Percentiles rank a stretch among this genome's conserved stretches.
These are phyloP conservation scores for Endogone sp. DNA, from an alignment of 192 early-diverging fungal species.

Conservation along the genomic window DNA sequence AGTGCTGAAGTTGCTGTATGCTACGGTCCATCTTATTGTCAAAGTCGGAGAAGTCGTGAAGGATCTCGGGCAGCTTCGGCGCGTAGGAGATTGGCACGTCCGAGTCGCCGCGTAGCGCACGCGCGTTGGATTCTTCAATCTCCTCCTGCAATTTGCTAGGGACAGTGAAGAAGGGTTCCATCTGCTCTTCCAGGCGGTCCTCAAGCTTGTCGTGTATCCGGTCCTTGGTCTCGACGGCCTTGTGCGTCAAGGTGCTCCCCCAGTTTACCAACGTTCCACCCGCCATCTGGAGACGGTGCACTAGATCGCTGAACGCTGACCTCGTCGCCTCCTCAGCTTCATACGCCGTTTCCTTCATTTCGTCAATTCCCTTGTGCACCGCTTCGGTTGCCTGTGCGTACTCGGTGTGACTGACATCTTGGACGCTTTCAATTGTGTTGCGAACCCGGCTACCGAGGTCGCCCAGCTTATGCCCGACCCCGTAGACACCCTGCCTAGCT, in stretches of 20 bases:
- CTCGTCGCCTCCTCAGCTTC: neutral
- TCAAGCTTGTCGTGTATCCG: constrained; percentile 6
- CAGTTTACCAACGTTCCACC: neutral
- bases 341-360: neutral
- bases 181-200: constrained; percentile 10
- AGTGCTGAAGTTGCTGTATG: constrained; percentile 2
- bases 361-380: neutral
- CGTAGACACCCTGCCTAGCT: neutral
- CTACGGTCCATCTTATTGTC: neutral
- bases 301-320: neutral
- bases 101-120: constrained; percentile 4
- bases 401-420: constrained; percentile 10
- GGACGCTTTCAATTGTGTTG: constrained; percentile 5
- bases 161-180: constrained; percentile 8
- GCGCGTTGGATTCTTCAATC: constrained; percentile 6
- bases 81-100: neutral
- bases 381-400: neutral
- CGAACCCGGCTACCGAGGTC: neutral
- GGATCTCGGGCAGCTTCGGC: neutral
- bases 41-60: neutral
- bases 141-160: constrained; percentile 1
- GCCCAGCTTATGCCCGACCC: neutral
- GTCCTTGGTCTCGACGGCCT: constrained; percentile 1
- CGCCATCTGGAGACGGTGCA: neutral
- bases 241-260: neutral